phyloP scores from a whole-genome alignment of 75 land plant genomes.

The Picea sitchensis region DNA sequence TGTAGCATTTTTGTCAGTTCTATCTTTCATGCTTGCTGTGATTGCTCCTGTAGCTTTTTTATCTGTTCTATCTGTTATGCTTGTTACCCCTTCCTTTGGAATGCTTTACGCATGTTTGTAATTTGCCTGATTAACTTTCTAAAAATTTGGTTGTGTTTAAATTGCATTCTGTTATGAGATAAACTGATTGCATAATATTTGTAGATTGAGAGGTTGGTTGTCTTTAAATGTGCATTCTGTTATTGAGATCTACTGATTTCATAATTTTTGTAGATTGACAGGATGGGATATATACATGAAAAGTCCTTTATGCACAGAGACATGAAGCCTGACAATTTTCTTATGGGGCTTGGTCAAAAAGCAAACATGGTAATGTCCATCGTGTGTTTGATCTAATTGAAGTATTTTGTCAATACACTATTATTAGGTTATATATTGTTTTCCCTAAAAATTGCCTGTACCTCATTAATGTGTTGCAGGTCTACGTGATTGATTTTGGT shows the following conservation, averaged over 20 bases:
- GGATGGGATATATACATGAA: constrained; percentile 80
- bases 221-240: constrained; percentile 73
- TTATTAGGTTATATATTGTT: no score
- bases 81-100: no score
- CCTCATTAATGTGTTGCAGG: constrained; percentile 30
- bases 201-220: constrained; percentile 70
- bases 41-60: background rate
- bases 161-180: background rate
- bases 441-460: background rate
- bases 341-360: constrained; percentile 78
- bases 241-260: constrained; percentile 63
- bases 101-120: background rate
- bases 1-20: background rate
- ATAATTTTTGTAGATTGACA: constrained; percentile 44
- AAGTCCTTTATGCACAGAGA: constrained; percentile 85
- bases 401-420: constrained; percentile 18
- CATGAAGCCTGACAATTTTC: constrained; percentile 91
- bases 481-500: constrained; percentile 90
- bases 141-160: background rate
- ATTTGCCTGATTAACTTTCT: background rate
- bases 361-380: background rate
- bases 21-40: background rate
- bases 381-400: constrained; percentile 3
- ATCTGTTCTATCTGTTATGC: no score
- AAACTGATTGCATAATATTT: background rate